Conservation (phyloP, 164 flowering plant species). For the Vitis amurensis region DNA sequence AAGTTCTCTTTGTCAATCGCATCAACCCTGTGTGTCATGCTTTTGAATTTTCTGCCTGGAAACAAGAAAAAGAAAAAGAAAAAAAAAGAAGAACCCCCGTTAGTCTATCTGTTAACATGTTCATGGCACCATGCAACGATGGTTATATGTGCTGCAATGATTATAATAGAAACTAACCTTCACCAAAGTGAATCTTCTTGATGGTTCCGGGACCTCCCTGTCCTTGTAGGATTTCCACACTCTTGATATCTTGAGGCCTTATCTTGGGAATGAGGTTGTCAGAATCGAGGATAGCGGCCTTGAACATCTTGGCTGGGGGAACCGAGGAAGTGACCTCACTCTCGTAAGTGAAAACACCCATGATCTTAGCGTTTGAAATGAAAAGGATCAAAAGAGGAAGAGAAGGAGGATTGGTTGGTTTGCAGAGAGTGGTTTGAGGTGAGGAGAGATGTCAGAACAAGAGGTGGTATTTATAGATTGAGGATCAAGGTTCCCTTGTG, state of each 20-base stretch:
- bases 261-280: slow-evolving; percentile 36
- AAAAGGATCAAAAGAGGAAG: not conserved
- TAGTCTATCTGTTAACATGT: not conserved
- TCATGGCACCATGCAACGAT: no score
- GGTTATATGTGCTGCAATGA: no score
- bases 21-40: slow-evolving; percentile 28
- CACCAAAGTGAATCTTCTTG: slow-evolving; percentile 28
- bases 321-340: slow-evolving; percentile 13
- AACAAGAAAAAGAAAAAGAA: not conserved
- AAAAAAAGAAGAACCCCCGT: not conserved
- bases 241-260: slow-evolving; percentile 28
- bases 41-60: slow-evolving; percentile 27
- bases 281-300: slow-evolving; percentile 34
- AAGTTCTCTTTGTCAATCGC: slow-evolving; percentile 22
- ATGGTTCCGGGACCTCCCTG: slow-evolving; percentile 44
- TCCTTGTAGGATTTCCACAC: slow-evolving; percentile 29
- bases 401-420: no score
- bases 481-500: not conserved
- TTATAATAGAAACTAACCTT: slow-evolving; percentile 18
- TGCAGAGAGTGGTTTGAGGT: no score
- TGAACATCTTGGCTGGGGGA: slow-evolving; percentile 35
- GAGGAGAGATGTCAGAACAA: no score
- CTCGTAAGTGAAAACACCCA: slow-evolving; percentile 31
- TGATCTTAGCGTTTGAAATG: not conserved
- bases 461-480: slow-evolving; percentile 3